Base-by-base conservation (phyloP, 2,329 filamentous ascomycete genomes). In the Sclerotiophoma versabilis region DNA sequence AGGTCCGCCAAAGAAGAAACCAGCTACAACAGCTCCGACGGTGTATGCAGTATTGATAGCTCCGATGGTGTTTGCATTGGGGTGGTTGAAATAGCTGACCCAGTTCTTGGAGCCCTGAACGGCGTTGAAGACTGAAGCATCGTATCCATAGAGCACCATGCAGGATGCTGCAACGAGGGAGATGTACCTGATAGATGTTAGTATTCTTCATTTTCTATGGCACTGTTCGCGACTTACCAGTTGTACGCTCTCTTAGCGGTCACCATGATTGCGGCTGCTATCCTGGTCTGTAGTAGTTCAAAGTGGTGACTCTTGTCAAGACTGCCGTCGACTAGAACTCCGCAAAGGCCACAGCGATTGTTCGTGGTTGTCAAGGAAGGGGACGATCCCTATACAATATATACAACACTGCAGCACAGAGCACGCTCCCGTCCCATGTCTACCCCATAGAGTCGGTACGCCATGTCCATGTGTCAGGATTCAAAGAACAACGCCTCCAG, bases 81-180 rank as follows among this genome's bases (percentile, higher is more conserved):
- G 76, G n/a, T 75, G 68, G 62, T 87, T 78, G 73, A 89, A 89
- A 76, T 82, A 90, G 15, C 76, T 77, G 11, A 85, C 76, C 87
- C 88, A 91, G 70, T 90, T 83, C 12, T 84, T 72, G 1, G 86
- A 89, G 26, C 84, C 85, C 72, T 89, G 87, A 5, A 89, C 83
- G 5, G 87, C 86, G 71, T 91, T 91, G 79, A 87, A 91, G 39
- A 89, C 87, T 30, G 86, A 88, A 1, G 87, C 87, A 80, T 90
- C 88, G 70, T 90, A 90, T 52, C 88, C 88, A 70, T 90, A 90
- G 37, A 91, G 80, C 19, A 90, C 86, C 88, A 90, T 90, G 72
- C 86, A 90, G 71, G 86, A 85, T 66, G 88, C 87, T 51, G 87
- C 87, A 60, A 90, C 84, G 44, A 89, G 78, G 55, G 86, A 87